Evolutionary conservation across 179 eudicot genomes (phyloP).

Genomic region (Patellifolia procumbens): DNA sequence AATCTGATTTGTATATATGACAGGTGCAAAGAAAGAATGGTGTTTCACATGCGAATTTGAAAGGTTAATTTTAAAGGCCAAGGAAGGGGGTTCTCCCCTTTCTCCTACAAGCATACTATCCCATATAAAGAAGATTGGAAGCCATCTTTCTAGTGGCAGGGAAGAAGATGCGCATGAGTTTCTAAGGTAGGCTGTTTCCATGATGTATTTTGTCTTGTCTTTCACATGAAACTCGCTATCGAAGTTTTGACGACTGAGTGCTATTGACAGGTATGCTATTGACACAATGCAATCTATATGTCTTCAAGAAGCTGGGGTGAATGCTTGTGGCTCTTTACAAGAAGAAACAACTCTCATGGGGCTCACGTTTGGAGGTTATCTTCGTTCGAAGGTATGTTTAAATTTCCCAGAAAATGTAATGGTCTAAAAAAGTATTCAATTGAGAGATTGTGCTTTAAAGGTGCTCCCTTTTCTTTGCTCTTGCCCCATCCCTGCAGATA

Average conservation of each 20-base stretch:
- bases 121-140: conserved; percentile 63
- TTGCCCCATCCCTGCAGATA: conserved; percentile 46
- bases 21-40: conserved; percentile 76
- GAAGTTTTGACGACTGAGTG: not conserved
- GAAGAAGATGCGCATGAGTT: conserved; percentile 99
- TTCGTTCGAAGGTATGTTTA: conserved; percentile 73
- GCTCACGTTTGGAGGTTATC: conserved; percentile 92
- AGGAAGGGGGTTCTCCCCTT: conserved; percentile 50
- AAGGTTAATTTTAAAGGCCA: conserved; percentile 55
- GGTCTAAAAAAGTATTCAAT: not conserved
- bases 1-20: not conserved
- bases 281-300: conserved; percentile 79
- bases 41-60: conserved; percentile 92
- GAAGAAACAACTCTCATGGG: conserved; percentile 84
- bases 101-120: conserved; percentile 73
- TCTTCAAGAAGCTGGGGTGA: conserved; percentile 66
- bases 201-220: conserved; percentile 4
- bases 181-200: conserved; percentile 54
- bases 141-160: conserved; percentile 70
- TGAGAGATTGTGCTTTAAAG: not conserved
- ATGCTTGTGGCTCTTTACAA: conserved; percentile 47
- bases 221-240: not conserved
- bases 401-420: not conserved
- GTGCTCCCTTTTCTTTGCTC: not conserved
- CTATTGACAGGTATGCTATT: conserved; percentile 63